These are phyloP conservation scores for Trifolium subterraneum DNA, from an alignment of 306 rosid species.

Conservation along the genomic window DNA sequence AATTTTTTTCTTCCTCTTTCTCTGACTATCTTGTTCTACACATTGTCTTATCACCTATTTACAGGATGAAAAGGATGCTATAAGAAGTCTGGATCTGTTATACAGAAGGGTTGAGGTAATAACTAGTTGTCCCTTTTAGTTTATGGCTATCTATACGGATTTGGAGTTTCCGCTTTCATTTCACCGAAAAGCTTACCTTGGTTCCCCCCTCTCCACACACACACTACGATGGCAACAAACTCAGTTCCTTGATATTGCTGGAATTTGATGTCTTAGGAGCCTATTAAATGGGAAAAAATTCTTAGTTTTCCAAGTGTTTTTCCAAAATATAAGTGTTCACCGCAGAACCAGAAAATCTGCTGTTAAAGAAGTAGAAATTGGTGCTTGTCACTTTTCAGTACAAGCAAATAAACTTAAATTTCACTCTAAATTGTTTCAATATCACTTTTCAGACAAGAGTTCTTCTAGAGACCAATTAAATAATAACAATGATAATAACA, in stretches of 20 bases:
- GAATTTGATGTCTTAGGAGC: slow-evolving; percentile 25
- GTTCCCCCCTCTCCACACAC: background rate
- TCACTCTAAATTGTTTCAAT: background rate
- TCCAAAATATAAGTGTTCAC: background rate
- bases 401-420: background rate
- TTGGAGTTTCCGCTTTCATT: slow-evolving; percentile 2
- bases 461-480: background rate
- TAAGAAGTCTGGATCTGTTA: slow-evolving; percentile 86
- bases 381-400: background rate
- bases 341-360: slow-evolving; percentile 3
- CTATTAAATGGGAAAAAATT: background rate
- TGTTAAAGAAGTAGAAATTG: slow-evolving; percentile 20
- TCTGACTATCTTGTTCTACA: slow-evolving; percentile 29
- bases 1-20: slow-evolving; percentile 26
- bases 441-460: background rate
- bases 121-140: slow-evolving; percentile 18
- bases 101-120: slow-evolving; percentile 95
- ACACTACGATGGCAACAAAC: background rate
- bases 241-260: slow-evolving; percentile 4
- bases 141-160: background rate
- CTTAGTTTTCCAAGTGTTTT: background rate
- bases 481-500: background rate
- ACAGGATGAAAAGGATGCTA: slow-evolving; percentile 94
- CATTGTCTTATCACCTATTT: slow-evolving; percentile 40
- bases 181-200: background rate